These are phyloP conservation scores for Xerophyta viscosa DNA, from an alignment of 106 monocot genomes.

Conservation along the genomic window DNA sequence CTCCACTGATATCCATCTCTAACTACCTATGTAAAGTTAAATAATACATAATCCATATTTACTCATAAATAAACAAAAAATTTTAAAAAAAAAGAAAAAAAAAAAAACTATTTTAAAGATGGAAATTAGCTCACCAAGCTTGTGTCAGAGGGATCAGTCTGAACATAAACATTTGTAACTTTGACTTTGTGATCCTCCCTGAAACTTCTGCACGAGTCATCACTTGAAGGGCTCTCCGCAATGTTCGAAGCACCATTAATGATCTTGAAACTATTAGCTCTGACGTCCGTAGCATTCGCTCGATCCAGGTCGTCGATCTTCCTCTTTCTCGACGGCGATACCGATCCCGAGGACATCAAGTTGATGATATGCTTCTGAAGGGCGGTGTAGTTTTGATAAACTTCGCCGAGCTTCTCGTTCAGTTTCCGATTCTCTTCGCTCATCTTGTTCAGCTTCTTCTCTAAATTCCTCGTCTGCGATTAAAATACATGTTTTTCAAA, in stretches of 20 bases:
- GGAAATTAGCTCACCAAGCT: conserved; percentile 40
- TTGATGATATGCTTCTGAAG: conserved; percentile 26
- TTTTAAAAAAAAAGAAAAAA: too few species aligned
- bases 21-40: conserved; percentile 28
- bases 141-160: conserved; percentile 35
- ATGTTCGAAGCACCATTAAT: not conserved
- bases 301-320: conserved; percentile 1
- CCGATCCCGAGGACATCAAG: conserved; percentile 1
- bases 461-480: conserved; percentile 4
- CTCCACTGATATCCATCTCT: conserved; percentile 74
- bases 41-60: not conserved
- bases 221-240: conserved; percentile 12
- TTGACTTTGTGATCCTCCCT: conserved; percentile 26
- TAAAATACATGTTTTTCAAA: too few species aligned
- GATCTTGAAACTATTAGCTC: not conserved
- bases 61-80: not conserved
- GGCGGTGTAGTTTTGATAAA: conserved; percentile 17
- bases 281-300: not conserved
- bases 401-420: conserved; percentile 25
- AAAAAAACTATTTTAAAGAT: not conserved
- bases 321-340: conserved; percentile 20
- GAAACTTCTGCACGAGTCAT: conserved; percentile 18
- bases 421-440: conserved; percentile 54
- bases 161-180: conserved; percentile 27
- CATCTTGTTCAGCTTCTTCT: conserved; percentile 28